phyloP scores from a whole-genome alignment of 2,329 filamentous ascomycete species.

The Aureobasidium sp. region DNA sequence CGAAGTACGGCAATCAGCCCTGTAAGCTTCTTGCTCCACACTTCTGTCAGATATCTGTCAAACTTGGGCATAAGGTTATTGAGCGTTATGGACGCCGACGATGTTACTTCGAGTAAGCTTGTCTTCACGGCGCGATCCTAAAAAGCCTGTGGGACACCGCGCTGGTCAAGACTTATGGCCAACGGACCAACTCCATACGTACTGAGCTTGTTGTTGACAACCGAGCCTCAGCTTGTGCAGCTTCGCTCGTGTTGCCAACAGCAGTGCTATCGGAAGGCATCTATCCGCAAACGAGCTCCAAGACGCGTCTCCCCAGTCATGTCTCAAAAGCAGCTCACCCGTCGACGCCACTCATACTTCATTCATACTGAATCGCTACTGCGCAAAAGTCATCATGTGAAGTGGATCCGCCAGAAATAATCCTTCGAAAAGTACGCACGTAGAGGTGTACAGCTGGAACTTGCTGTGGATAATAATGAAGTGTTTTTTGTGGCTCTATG shows the following conservation, averaged over 20 bases:
- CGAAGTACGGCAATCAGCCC: neutral
- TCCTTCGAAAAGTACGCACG: neutral
- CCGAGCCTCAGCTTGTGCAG: neutral
- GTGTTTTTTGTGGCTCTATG: neutral
- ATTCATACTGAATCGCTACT: neutral
- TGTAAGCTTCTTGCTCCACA: neutral
- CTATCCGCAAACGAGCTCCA: too few species aligned
- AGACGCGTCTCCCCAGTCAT: neutral
- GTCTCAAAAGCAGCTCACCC: neutral
- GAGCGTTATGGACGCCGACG: neutral
- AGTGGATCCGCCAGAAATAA: neutral
- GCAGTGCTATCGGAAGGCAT: neutral
- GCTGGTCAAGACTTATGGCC: neutral
- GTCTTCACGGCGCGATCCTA: neutral
- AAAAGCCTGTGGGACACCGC: neutral
- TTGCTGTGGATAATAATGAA: neutral
- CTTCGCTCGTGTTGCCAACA: neutral
- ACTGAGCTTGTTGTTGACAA: neutral
- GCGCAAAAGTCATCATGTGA: too few species aligned
- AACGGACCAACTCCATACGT: too few species aligned
- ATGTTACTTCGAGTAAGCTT: slow-evolving; percentile 5
- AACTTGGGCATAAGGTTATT: neutral
- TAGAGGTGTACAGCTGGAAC: neutral
- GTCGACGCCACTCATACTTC: neutral
- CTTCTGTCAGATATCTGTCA: neutral